These are phyloP conservation scores for Paralagenidium karlingii DNA, from an alignment of 352 stramenopile genomes.

Conservation along the genomic window DNA sequence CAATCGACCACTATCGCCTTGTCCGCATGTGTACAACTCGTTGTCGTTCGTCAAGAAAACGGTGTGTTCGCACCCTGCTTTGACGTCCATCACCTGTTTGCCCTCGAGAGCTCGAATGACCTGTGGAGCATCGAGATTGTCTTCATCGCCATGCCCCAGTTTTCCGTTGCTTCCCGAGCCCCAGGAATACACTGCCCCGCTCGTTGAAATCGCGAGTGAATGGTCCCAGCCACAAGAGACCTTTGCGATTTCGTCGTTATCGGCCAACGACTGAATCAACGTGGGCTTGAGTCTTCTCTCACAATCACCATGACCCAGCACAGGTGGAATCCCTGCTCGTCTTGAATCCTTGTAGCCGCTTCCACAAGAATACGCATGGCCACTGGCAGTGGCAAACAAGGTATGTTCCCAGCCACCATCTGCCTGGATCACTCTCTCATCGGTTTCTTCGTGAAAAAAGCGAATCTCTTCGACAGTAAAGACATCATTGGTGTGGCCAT, in stretches of 20 bases:
- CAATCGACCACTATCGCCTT: slow-evolving; percentile 68
- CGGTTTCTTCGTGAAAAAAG: slow-evolving; percentile 33
- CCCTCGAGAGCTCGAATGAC: slow-evolving; percentile 26
- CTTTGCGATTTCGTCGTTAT: slow-evolving; percentile 46
- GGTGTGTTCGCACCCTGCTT: slow-evolving; percentile 74
- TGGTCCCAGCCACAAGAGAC: slow-evolving; percentile 76
- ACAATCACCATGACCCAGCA: slow-evolving; percentile 59
- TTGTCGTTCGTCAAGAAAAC: slow-evolving; percentile 37
- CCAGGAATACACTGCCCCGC: slow-evolving; percentile 60
- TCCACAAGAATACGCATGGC: slow-evolving; percentile 57
- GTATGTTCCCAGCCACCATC: slow-evolving; percentile 77
- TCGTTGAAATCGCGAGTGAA: slow-evolving; percentile 50
- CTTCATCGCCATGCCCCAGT: slow-evolving; percentile 70
- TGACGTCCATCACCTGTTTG: slow-evolving; percentile 47
- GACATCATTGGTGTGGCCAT: slow-evolving; percentile 67
- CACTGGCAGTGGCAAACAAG: slow-evolving; percentile 48
- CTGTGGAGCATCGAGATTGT: slow-evolving; percentile 51
- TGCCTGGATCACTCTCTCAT: slow-evolving; percentile 29
- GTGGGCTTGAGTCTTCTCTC: slow-evolving; percentile 50
- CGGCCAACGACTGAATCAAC: slow-evolving; percentile 29
- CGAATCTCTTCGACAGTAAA: slow-evolving; percentile 33
- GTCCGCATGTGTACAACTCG: slow-evolving; percentile 69
- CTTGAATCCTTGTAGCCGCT: slow-evolving; percentile 80
- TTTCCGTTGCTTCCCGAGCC: slow-evolving; percentile 73
- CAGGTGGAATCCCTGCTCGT: slow-evolving; percentile 62